These are phyloP conservation scores for Amanita pallidorosea DNA, from an alignment of 768 basidiomycete genomes.

Conservation along the genomic window DNA sequence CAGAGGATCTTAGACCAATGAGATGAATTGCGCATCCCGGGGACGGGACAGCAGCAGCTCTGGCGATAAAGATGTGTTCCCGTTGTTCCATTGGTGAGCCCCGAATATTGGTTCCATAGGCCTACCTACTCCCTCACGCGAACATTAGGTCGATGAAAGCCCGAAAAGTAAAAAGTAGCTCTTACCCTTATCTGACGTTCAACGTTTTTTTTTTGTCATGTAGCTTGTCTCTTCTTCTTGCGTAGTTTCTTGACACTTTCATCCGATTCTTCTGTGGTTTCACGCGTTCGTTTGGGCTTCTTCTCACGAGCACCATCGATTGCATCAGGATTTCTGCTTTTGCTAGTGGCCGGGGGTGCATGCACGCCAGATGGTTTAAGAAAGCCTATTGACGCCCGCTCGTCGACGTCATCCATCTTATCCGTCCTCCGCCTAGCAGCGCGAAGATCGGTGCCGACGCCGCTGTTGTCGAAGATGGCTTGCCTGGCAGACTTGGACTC, in stretches of 20 bases:
- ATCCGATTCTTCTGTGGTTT: slow-evolving; percentile 11
- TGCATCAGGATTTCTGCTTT: slow-evolving; percentile 8
- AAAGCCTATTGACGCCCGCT: slow-evolving; percentile 18
- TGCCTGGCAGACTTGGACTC: slow-evolving; percentile 29
- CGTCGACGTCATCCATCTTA: background rate
- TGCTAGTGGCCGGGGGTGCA: slow-evolving; percentile 21
- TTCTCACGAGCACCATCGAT: slow-evolving; percentile 20
- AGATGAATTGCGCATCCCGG: no score
- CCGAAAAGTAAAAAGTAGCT: background rate
- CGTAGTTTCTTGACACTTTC: slow-evolving; percentile 21
- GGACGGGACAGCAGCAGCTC: no score
- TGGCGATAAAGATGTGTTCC: no score
- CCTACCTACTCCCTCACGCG: no score
- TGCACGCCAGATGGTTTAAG: slow-evolving; percentile 51
- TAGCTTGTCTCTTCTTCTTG: slow-evolving; percentile 20
- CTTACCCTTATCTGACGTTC: background rate
- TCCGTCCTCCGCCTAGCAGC: slow-evolving; percentile 3
- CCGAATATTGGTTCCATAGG: no score
- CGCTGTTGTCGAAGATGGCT: slow-evolving; percentile 33
- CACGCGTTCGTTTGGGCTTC: slow-evolving; percentile 20
- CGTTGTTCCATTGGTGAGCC: no score
- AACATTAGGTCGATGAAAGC: no score
- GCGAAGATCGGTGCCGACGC: slow-evolving; percentile 41
- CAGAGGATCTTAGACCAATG: no score
- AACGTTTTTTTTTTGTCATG: background rate